Evolutionary conservation across 345 rosid genomes (phyloP).

Genomic region (Linum usitatissimum): DNA sequence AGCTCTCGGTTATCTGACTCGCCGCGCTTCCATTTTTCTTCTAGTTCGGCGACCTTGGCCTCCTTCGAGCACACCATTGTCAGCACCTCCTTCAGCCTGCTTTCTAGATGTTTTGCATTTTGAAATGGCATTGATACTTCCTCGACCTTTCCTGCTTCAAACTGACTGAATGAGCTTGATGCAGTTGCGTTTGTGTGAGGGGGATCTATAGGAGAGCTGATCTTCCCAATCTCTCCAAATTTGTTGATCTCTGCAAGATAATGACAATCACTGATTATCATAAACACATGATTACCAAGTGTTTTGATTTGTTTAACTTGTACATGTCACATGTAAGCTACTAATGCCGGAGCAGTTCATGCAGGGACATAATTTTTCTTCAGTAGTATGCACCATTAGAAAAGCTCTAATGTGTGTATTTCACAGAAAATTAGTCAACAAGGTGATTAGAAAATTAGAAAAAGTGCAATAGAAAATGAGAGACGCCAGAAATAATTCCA

Average conservation of each 20-base stretch:
- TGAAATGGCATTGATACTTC: neutral
- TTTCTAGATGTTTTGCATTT: constrained; percentile 38
- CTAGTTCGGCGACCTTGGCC: constrained; percentile 39
- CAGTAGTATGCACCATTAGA: too few relatives aligned
- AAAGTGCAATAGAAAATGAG: too few relatives aligned
- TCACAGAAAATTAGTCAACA: too few relatives aligned
- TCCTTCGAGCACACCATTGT: constrained; percentile 36
- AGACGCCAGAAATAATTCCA: neutral
- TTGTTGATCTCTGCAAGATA: constrained; percentile 41
- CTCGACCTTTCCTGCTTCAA: constrained; percentile 22
- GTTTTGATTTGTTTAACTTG: too few relatives aligned
- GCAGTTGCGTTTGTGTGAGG: constrained; percentile 13
- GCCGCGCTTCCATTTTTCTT: constrained; percentile 24
- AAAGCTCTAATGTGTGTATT: too few relatives aligned
- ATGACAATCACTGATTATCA: neutral
- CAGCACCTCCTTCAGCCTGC: constrained; percentile 38
- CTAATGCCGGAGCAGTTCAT: too few relatives aligned
- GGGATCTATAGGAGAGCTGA: constrained; percentile 19
- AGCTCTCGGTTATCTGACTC: constrained; percentile 17
- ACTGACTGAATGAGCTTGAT: constrained; percentile 29
- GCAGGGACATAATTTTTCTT: too few relatives aligned
- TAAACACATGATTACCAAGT: too few relatives aligned
- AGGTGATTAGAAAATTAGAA: too few relatives aligned
- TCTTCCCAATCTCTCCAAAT: constrained; percentile 45
- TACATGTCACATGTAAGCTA: too few relatives aligned